Base-by-base conservation (phyloP, 257 asterid species). In the Perilla frutescens region DNA sequence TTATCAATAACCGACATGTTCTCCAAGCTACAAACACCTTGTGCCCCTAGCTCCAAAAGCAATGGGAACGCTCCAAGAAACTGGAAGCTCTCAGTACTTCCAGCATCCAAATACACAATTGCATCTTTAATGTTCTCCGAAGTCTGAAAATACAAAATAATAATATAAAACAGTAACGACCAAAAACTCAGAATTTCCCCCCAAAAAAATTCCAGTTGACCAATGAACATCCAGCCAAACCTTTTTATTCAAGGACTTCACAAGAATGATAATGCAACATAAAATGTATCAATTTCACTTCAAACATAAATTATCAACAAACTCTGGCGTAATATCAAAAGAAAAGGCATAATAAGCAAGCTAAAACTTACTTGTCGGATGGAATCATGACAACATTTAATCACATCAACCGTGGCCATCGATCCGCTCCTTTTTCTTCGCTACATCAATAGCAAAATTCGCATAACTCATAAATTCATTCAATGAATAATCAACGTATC, bases 21-120 rank as follows among this genome's bases (percentile, higher is more conserved):
- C 85, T 95, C 99, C 91, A 95, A 85, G 87, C 96, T 89, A 83
- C 96, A 92, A 70, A 95, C 87, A 56, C 93, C 75, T 48, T 85
- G 84, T 64, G 97, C 97, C 36, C 98, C 98, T 20, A 95, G 91
- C 87, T 95, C 97, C 82, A 92, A 73, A 71, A 95, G 87, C 83
- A 90, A 78, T 63, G 99, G 87, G 74, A 85, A 87, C 9, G 94
- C 96, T 41, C 96, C 98, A 14, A 92, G 76, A 77, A 87, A 83
- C 83, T 92, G 92, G 81, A 90, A 92, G 84, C 97, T 86, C 83
- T 92, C 99, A 0, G 97, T 77, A 79, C 88, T 86, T 78, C 99
- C 99, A 75, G 96, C 96, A 95, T 95, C 99, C 81, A 92, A 79
- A 75, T 90, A 95, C 40, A 95, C 77, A 72, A 86, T 73, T 68